Conservation (phyloP, 352 stramenopile genomes). For the Lagenidium giganteum region DNA sequence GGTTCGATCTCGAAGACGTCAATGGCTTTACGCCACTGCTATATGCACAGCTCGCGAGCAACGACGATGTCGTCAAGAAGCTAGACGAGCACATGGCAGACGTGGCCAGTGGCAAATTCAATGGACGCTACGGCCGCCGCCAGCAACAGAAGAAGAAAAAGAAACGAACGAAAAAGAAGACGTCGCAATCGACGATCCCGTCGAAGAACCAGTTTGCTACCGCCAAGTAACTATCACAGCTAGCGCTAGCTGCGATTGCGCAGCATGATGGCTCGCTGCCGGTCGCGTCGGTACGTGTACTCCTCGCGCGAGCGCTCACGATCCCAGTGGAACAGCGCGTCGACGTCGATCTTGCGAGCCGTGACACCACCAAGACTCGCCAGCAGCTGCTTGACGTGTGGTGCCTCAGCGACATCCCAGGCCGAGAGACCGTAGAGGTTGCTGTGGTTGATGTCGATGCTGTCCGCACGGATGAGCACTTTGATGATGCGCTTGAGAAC, state of each 20-base stretch:
- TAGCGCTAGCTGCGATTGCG: slow-evolving; percentile 4
- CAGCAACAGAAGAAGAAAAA: slow-evolving; percentile 15
- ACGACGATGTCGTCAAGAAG: slow-evolving; percentile 51
- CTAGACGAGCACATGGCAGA: slow-evolving; percentile 44
- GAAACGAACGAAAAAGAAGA: slow-evolving; percentile 23
- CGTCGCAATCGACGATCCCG: slow-evolving; percentile 17
- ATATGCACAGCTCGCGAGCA: slow-evolving; percentile 66
- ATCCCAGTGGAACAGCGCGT: slow-evolving; percentile 47
- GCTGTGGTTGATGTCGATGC: slow-evolving; percentile 64
- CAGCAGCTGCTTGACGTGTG: slow-evolving; percentile 37
- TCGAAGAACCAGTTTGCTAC: slow-evolving; percentile 54
- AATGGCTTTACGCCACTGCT: slow-evolving; percentile 66
- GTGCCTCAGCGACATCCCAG: slow-evolving; percentile 43
- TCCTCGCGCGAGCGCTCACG: slow-evolving; percentile 40
- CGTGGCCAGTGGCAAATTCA: slow-evolving; percentile 27
- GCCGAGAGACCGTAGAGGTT: slow-evolving; percentile 63
- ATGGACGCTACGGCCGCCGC: slow-evolving; percentile 8
- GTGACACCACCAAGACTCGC: slow-evolving; percentile 31
- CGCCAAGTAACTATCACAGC: slow-evolving; percentile 2
- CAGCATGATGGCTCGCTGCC: slow-evolving; percentile 24
- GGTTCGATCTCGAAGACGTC: slow-evolving; percentile 43
- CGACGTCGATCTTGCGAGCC: slow-evolving; percentile 34
- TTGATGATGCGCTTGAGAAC: slow-evolving; percentile 29
- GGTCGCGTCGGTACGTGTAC: slow-evolving; percentile 31
- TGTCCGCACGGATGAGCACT: slow-evolving; percentile 16